Evolutionary conservation across 768 basidiomycete genomes (phyloP).

Genomic region (Agaricus sinodeliciosus): DNA sequence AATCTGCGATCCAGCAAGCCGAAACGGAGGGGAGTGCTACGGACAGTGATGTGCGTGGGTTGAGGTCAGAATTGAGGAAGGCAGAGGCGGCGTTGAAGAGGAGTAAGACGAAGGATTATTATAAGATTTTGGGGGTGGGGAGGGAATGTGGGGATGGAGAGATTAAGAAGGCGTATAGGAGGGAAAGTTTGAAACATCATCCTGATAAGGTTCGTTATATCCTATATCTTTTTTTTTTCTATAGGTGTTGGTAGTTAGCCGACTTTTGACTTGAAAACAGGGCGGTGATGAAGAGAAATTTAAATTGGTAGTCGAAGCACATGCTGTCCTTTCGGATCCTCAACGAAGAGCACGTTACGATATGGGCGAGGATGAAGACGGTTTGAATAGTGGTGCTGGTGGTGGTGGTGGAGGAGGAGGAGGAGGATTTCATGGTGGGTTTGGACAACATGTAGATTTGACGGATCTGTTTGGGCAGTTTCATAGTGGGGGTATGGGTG

Average conservation of each 20-base stretch:
- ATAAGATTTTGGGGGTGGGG: constrained; percentile 65
- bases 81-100: constrained; percentile 78
- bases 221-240: constrained; percentile 10
- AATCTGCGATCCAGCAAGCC: constrained; percentile 70
- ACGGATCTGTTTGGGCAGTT: constrained; percentile 63
- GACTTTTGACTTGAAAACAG: no score
- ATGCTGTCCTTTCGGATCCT: constrained; percentile 77
- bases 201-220: constrained; percentile 62
- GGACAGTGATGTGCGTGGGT: constrained; percentile 54
- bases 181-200: constrained; percentile 80
- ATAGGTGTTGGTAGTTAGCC: no score
- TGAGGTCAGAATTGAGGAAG: constrained; percentile 66
- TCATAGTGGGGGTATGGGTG: constrained; percentile 34
- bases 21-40: constrained; percentile 47
- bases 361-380: constrained; percentile 74
- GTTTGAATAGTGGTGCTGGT: no score
- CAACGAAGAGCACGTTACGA: constrained; percentile 70
- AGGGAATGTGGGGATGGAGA: constrained; percentile 62
- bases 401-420: no score
- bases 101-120: constrained; percentile 89
- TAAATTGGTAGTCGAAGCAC: constrained; percentile 81
- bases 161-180: constrained; percentile 88
- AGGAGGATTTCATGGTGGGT: constrained; percentile 31
- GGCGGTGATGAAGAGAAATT: constrained; percentile 96
- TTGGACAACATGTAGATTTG: constrained; percentile 43